Evolutionary conservation across 192 early-diverging fungal species (phyloP), one percentile per base, ranked within the genome.

Genomic region (Coemansia sp.): DNA sequence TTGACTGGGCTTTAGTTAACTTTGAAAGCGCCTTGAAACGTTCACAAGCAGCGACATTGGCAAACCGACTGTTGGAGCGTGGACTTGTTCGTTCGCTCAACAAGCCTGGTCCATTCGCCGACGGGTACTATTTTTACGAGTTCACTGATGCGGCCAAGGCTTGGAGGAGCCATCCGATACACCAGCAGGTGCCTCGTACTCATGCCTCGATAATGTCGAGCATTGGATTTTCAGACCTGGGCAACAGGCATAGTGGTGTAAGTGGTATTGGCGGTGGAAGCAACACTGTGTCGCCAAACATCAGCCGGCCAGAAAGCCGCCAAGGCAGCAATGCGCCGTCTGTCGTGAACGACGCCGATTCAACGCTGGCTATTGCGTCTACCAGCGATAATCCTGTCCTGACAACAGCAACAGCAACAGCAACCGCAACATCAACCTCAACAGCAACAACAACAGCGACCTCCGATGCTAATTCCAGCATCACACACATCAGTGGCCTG

Each of bases 61-160:
- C 94, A 9, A 93, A 93, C 69, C 63, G 81, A 22, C 85, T 97
- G 49, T 72, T 94, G 63, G 79, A 87, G n/a, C 87, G 87, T 20
- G 92, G 92, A 0, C 62, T 97, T 13, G 87, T 97, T 67, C 62
- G 75, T 13, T 88, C 91, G 44, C 87, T 81, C 39, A 79, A 84
- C 32, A 81, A 76, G 7, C 72, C 79, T n/a, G 89, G 91, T 55
- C 54, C 74, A 19, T 95, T 98, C 65, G 68, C 95, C 68, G 97
- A 98, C 67, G 95, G 95, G 0, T 88, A 91, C 48, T 94, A 93
- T 69, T 97, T 93, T 85, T 98, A 97, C 70, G 69, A 59, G 62
- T 75, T 81, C 50, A 69, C 73, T 7, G 78, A 81, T 41, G 53
- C 70, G 4, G 63, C 69, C 3, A 37, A 68, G 37, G 53, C 20